Conservation (phyloP, 2,329 filamentous ascomycete species). For the Verticillium zaregamsianum region DNA sequence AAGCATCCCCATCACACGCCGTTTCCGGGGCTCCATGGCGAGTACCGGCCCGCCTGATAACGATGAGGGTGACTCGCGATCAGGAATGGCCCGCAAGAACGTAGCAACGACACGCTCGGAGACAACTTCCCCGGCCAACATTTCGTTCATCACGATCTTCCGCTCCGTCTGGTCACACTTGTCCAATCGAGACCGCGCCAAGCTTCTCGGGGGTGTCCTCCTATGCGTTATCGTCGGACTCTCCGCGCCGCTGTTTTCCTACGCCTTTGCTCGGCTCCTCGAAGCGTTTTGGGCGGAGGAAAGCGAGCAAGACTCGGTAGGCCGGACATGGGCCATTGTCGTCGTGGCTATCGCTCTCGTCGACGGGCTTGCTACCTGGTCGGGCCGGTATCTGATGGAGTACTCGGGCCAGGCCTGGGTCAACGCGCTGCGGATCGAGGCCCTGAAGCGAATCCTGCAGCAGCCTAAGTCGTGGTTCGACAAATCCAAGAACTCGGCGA, state of each 20-base stretch:
- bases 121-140: not conserved
- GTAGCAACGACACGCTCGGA: not conserved
- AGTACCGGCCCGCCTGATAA: not conserved
- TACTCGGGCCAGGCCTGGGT: conserved; percentile 72
- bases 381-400: conserved; percentile 69
- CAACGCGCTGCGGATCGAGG: conserved; percentile 62
- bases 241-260: conserved; percentile 71
- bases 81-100: not conserved
- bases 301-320: conserved; percentile 40
- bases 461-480: conserved; percentile 82
- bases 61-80: not conserved
- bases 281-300: conserved; percentile 59
- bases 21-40: not conserved
- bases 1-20: not conserved
- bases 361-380: conserved; percentile 63
- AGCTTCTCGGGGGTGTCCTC: conserved; percentile 57
- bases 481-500: conserved; percentile 57
- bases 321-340: conserved; percentile 63
- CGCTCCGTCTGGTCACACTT: conserved; percentile 61
- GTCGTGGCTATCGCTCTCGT: conserved; percentile 64
- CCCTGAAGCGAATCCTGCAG: conserved; percentile 64
- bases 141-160: conserved; percentile 29
- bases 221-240: conserved; percentile 61
- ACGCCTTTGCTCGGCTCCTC: conserved; percentile 68
- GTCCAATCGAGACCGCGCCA: conserved; percentile 39